Conservation (phyloP, 108 stramenopile species). For the Conticribra weissflogii region DNA sequence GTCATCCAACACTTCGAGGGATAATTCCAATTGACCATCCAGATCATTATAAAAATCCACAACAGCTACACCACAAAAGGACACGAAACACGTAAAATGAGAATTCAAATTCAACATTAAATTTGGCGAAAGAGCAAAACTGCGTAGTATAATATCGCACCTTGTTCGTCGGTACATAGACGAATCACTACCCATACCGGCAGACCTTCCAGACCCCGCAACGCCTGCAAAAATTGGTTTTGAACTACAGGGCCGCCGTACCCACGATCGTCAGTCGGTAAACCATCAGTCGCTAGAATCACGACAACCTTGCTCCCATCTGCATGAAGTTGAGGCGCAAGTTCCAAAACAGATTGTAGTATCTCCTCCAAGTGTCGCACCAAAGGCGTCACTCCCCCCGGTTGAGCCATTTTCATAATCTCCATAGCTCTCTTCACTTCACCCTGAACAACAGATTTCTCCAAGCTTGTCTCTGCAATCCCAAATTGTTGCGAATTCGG, state of each 20-base stretch:
- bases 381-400: slow-evolving; percentile 82
- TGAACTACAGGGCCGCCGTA: slow-evolving; percentile 14
- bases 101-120: neutral
- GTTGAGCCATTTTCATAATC: slow-evolving; percentile 58
- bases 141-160: too few relatives aligned
- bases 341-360: slow-evolving; percentile 51
- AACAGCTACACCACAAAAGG: slow-evolving; percentile 72
- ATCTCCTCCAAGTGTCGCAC: slow-evolving; percentile 76
- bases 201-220: slow-evolving; percentile 71
- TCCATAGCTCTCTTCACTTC: slow-evolving; percentile 56
- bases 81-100: neutral
- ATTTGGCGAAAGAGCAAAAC: neutral
- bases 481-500: slow-evolving; percentile 54
- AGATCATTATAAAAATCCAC: slow-evolving; percentile 85
- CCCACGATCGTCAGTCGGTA: slow-evolving; percentile 75
- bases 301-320: slow-evolving; percentile 79
- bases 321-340: slow-evolving; percentile 50
- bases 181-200: slow-evolving; percentile 88
- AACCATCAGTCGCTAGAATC: slow-evolving; percentile 87
- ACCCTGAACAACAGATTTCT: slow-evolving; percentile 35
- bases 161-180: slow-evolving; percentile 75
- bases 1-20: slow-evolving; percentile 89
- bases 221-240: slow-evolving; percentile 50
- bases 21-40: slow-evolving; percentile 79
- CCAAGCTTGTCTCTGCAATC: slow-evolving; percentile 38